Conservation (phyloP, 1,139 yeast genomes). For the Diutina mesorugosa region DNA sequence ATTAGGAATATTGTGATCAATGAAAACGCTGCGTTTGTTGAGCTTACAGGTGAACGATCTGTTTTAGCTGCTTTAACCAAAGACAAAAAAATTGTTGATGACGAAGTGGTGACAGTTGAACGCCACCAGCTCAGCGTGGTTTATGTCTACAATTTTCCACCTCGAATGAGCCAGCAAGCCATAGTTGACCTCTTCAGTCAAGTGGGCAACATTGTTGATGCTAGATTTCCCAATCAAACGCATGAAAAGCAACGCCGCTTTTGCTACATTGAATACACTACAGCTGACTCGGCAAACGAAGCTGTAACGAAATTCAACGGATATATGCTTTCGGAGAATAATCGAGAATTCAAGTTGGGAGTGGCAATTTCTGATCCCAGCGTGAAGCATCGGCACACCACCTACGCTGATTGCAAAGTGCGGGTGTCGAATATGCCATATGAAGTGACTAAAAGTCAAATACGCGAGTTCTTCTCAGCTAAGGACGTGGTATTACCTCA, state of each 20-base stretch:
- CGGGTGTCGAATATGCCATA: neutral
- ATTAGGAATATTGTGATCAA: neutral
- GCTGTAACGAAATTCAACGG: neutral
- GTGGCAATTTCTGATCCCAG: neutral
- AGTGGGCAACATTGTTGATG: neutral
- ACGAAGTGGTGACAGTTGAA: neutral
- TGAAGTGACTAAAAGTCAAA: neutral
- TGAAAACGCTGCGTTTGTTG: neutral
- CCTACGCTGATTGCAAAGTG: neutral
- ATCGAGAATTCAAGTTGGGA: neutral
- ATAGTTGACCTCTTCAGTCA: neutral
- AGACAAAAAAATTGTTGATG: neutral
- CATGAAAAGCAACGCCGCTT: neutral
- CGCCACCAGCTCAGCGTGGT: neutral
- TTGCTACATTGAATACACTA: neutral
- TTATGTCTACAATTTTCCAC: neutral
- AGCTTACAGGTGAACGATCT: neutral
- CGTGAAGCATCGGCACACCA: neutral
- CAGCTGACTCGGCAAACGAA: neutral
- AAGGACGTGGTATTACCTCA: neutral
- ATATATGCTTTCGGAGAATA: neutral
- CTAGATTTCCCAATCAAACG: neutral
- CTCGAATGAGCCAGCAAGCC: neutral
- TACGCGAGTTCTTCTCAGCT: neutral
- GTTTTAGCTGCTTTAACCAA: neutral